These are phyloP conservation scores for Fagus sylvatica DNA, from an alignment of 306 rosid genomes.

Conservation along the genomic window DNA sequence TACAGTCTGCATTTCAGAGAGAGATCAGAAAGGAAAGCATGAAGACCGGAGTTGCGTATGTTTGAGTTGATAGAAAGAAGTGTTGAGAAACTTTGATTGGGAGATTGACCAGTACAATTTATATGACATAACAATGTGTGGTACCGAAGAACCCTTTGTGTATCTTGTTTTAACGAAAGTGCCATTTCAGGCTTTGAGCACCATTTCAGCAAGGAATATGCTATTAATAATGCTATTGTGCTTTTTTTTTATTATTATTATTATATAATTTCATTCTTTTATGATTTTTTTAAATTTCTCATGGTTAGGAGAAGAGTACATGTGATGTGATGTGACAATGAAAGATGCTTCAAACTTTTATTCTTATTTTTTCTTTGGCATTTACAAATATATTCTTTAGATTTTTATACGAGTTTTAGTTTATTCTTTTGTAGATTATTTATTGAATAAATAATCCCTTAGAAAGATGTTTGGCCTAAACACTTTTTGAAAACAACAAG, in stretches of 20 bases:
- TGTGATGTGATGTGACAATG: no score
- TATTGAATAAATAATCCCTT: no score
- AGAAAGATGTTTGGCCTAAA: no score
- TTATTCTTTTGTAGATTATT: no score
- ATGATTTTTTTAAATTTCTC: neutral
- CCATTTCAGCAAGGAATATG: slow-evolving; percentile 26
- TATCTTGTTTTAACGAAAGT: neutral
- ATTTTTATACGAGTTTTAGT: no score
- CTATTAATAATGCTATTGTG: neutral
- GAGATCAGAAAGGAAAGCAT: neutral
- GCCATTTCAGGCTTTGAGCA: neutral
- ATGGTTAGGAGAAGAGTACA: no score
- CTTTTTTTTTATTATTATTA: neutral
- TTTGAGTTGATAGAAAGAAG: neutral
- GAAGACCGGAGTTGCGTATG: neutral
- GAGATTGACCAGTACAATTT: neutral
- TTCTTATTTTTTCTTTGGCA: no score
- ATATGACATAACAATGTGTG: neutral
- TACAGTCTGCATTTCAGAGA: slow-evolving; percentile 57
- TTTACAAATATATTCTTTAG: no score
- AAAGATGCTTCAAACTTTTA: no score
- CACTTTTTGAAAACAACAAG: no score
- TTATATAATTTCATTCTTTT: neutral
- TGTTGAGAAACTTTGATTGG: neutral
- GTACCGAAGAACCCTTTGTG: neutral